Evolutionary conservation across 139 green algal species (phyloP).

Genomic region (Gonium pectorale): DNA sequence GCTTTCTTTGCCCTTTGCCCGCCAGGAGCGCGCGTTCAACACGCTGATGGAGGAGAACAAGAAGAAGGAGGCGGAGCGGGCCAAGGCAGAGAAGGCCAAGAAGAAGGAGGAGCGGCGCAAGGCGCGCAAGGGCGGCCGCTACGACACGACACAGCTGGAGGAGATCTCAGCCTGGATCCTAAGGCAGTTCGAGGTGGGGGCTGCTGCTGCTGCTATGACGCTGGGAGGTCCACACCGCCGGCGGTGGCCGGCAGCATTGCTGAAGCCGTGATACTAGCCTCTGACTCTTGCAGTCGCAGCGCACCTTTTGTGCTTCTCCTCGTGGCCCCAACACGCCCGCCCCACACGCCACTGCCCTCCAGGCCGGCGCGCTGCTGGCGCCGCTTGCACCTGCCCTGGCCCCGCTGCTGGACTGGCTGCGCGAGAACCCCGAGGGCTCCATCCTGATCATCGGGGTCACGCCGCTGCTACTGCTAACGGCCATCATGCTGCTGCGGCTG

Average conservation of each 20-base stretch:
- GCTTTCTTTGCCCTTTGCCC: too few relatives aligned
- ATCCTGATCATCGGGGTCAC: not conserved
- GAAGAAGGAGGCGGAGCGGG: not conserved
- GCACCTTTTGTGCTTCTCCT: too few relatives aligned
- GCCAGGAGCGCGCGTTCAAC: too few relatives aligned
- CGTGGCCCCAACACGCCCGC: not conserved
- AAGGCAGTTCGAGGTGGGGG: not conserved
- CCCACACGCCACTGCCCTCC: not conserved
- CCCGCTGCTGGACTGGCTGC: not conserved
- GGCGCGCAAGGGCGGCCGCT: not conserved
- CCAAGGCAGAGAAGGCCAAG: not conserved
- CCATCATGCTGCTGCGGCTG: not conserved
- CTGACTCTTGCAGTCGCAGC: too few relatives aligned
- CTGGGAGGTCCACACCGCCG: too few relatives aligned
- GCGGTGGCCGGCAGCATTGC: too few relatives aligned
- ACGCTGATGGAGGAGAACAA: not conserved
- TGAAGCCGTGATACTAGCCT: too few relatives aligned
- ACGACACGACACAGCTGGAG: not conserved
- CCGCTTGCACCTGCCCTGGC: not conserved
- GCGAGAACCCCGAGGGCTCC: not conserved
- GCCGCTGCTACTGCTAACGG: constrained; percentile 16
- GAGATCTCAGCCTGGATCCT: not conserved
- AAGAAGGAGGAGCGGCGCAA: not conserved
- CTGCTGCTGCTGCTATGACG: too few relatives aligned
- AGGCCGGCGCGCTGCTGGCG: not conserved